These are phyloP conservation scores for Mallotus repandus DNA, from an alignment of 441 rosid genomes.

Conservation along the genomic window DNA sequence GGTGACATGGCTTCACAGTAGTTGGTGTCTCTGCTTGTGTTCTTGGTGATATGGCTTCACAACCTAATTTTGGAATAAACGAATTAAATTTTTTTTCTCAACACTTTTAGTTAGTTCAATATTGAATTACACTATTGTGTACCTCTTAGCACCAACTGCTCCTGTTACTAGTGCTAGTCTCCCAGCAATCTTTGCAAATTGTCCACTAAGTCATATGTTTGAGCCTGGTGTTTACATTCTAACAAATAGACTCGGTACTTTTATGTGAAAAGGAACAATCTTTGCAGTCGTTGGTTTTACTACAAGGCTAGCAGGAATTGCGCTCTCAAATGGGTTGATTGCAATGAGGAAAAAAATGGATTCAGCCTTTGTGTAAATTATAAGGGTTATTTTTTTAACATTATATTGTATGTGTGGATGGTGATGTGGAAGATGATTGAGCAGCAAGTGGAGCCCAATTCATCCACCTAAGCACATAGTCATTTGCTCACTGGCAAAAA, in stretches of 20 bases:
- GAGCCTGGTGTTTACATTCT: conserved; percentile 59
- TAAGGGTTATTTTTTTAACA: too few species aligned
- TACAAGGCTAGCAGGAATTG: too few species aligned
- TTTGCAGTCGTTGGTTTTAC: conserved; percentile 84
- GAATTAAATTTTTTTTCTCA: conserved; percentile 90
- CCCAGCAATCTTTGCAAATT: conserved; percentile 63
- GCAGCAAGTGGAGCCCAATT: too few species aligned
- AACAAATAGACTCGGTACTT: conserved; percentile 63
- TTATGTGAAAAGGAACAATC: conserved; percentile 67
- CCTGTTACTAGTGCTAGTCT: conserved; percentile 42
- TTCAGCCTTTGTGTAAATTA: too few species aligned
- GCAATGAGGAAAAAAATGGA: too few species aligned
- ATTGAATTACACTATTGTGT: conserved; percentile 88
- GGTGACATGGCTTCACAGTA: conserved; percentile 98
- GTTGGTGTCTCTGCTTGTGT: conserved; percentile 88
- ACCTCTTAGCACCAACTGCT: conserved; percentile 72
- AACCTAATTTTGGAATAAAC: conserved; percentile 88
- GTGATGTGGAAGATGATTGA: too few species aligned
- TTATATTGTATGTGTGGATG: too few species aligned
- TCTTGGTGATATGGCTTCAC: conserved; percentile 94
- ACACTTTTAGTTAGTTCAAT: conserved; percentile 85
- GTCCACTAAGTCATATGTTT: conserved; percentile 85
- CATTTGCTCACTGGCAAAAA: too few species aligned
- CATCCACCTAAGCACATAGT: too few species aligned
- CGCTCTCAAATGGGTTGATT: too few species aligned